Evolutionary conservation across 2,329 filamentous ascomycete species (phyloP), one percentile per base, ranked within the genome.

Genomic region (Colletotrichum orbiculare): DNA sequence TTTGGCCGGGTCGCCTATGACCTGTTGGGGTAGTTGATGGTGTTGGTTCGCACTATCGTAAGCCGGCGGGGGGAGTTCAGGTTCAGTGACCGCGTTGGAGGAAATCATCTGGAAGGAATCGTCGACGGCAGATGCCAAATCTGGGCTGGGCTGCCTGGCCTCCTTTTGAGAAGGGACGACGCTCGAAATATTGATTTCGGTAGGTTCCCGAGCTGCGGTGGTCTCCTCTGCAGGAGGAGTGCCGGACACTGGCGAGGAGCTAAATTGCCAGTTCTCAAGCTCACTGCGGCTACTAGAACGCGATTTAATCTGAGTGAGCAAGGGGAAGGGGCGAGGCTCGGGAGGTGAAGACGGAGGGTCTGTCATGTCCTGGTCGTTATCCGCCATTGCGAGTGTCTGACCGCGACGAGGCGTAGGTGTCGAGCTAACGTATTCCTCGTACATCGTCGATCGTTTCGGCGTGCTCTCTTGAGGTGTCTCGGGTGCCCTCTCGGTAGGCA

Each of bases 371-470:
- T 77, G 75, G 45, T 84, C 80, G 35, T 79, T 75, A n/a, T 79
- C 75, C 1, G 82, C 77, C 43, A 88, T 75, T 2, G 78, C 73
- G n/a, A 84, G 65, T 4, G 82, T 72, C 67, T 86, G 83, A 25
- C 84, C 85, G 39, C 86, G 83, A 50, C 85, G 79, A 5, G 85
- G 88, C 1, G 88, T 90, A 1, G 88, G 88, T 0, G 87, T 89
- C 7, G 83, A 87, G 17, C 81, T 83, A 39, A 89, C 79, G 61
- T 83, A 83, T n/a, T 86, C 82, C 48, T 85, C 79, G 60, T 82
- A 83, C 1, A 74, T 75, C 6, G 74, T 73, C 47, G 75, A 73
- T 2, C 73, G 79, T 64, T 84, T 80, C 0, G 86, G 86, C 0
- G 86, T 83, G 3, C 79, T 68, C 9, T 78, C 78, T 46, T 70